phyloP scores from a whole-genome alignment of 768 basidiomycete species.

The Mycena haematopus region DNA sequence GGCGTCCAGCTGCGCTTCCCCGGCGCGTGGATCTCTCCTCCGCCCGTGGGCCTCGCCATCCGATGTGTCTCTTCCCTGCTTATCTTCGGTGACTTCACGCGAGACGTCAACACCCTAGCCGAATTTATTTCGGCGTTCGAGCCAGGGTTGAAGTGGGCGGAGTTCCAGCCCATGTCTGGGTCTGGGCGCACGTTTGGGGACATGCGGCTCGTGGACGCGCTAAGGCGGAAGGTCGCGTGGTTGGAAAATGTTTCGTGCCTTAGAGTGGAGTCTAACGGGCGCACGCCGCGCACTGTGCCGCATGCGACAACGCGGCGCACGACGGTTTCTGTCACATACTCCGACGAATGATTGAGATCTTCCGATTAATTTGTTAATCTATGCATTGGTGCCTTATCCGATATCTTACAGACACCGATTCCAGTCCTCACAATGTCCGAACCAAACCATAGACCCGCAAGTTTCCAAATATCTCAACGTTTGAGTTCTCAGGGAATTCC shows the following conservation, averaged over 20 bases:
- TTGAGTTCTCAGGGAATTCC: no score
- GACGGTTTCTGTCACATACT: neutral
- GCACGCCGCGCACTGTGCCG: neutral
- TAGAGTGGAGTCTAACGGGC: neutral
- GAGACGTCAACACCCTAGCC: neutral
- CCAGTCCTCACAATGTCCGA: no score
- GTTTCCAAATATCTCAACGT: no score
- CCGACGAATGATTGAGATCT: neutral
- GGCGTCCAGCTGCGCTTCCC: neutral
- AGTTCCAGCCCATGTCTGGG: neutral
- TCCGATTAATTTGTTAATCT: no score
- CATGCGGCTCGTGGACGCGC: neutral
- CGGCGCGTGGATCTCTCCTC: neutral
- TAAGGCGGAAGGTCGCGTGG: constrained; percentile 1
- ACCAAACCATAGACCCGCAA: no score
- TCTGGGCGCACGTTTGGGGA: neutral
- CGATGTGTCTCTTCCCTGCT: neutral
- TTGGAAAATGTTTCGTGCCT: neutral
- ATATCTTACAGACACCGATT: no score
- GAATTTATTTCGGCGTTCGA: neutral
- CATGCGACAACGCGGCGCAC: neutral
- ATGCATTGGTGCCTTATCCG: no score
- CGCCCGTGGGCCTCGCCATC: neutral
- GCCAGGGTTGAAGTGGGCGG: neutral
- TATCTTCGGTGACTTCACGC: neutral